Conservation (phyloP, 2,329 filamentous ascomycete genomes). For the Aspergillus aculeatinus region DNA sequence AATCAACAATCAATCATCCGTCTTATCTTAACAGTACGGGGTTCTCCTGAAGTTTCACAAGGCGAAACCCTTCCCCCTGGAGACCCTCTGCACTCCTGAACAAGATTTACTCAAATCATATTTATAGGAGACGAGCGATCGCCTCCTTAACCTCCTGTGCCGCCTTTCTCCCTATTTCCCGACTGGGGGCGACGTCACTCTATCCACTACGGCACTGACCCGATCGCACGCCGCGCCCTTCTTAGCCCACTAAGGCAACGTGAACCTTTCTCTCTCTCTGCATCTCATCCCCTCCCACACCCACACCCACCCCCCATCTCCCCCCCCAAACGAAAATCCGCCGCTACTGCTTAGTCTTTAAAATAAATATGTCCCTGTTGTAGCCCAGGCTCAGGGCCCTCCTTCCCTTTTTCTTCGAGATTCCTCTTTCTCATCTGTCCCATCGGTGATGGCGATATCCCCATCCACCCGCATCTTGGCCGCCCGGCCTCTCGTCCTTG, state of each 20-base stretch:
- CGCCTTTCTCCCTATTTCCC: background rate
- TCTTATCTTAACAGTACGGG: background rate
- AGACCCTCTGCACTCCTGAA: background rate
- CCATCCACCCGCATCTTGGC: conserved; percentile 33
- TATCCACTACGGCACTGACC: background rate
- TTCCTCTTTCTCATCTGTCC: conserved; percentile 1
- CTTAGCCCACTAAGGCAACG: background rate
- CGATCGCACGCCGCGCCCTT: background rate
- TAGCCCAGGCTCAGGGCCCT: conserved; percentile 7
- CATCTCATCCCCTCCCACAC: background rate
- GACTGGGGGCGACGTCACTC: background rate
- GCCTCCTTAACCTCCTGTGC: background rate
- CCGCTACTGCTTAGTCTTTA: background rate
- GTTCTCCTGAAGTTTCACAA: background rate
- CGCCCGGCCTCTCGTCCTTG: conserved; percentile 40
- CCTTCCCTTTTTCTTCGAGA: conserved; percentile 4
- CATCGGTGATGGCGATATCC: conserved; percentile 29
- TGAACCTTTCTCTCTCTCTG: background rate
- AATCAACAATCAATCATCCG: background rate
- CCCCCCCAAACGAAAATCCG: background rate
- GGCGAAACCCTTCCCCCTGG: background rate
- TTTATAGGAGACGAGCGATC: background rate
- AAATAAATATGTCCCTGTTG: conserved; percentile 13
- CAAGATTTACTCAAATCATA: background rate
- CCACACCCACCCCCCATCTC: background rate